A percentile compares a stretch with the other conserved stretches of the same genome.
phyloP scores from a whole-genome alignment of 768 basidiomycete genomes.

The Fomitopsis pulvina region DNA sequence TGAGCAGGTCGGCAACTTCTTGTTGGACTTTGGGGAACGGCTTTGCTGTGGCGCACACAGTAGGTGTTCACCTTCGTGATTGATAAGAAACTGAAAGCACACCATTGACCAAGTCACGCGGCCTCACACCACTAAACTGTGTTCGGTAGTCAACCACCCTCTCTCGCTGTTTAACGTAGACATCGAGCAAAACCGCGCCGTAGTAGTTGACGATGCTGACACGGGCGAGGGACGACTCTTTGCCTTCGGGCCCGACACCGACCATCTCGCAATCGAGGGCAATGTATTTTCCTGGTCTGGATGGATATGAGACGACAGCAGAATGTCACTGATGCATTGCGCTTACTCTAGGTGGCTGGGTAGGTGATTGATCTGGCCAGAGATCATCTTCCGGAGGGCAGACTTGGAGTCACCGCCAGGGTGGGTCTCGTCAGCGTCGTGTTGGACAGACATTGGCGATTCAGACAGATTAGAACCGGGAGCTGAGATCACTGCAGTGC shows the following conservation, averaged over 20 bases:
- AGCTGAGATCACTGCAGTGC: not conserved
- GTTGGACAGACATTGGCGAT: not conserved
- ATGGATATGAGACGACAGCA: not conserved
- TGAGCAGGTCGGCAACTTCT: constrained; percentile 65
- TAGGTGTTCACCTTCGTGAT: not conserved
- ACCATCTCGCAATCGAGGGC: constrained; percentile 98
- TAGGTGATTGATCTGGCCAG: constrained; percentile 37
- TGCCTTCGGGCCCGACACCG: constrained; percentile 79
- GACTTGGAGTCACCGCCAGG: constrained; percentile 41
- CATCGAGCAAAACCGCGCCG: constrained; percentile 75
- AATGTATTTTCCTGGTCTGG: constrained; percentile 58
- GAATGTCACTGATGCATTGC: not conserved
- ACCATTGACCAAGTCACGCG: constrained; percentile 68
- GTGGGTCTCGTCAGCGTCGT: constrained; percentile 22
- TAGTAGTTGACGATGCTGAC: constrained; percentile 88
- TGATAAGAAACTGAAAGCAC: constrained; percentile 10
- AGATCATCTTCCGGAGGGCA: constrained; percentile 45
- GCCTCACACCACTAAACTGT: constrained; percentile 78
- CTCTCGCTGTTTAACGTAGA: constrained; percentile 81
- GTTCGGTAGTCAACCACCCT: constrained; percentile 92
- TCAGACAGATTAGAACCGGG: not conserved
- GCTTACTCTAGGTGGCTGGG: constrained; percentile 41
- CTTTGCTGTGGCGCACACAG: constrained; percentile 43
- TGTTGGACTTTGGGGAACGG: constrained; percentile 77
- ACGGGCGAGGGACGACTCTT: constrained; percentile 80